A percentile compares a stretch with the other conserved stretches of the same genome.
Conservation (phyloP, 108 stramenopile genomes). For the Skeletonema grethae region DNA sequence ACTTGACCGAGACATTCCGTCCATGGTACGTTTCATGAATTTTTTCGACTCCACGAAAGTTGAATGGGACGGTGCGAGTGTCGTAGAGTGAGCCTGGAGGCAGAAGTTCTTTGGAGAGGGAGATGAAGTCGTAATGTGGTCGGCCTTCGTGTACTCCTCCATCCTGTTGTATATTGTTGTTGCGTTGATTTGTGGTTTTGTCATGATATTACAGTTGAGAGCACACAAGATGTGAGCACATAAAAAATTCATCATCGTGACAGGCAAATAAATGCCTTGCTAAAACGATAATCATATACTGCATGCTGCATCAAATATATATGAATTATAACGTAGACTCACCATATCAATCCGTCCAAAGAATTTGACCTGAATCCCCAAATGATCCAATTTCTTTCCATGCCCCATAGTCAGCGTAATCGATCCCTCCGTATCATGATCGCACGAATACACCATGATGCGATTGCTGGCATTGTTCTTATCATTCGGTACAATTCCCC, state of each 20-base stretch:
- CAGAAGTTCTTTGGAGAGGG: slow-evolving; percentile 92
- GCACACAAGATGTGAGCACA: background rate
- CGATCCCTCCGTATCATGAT: slow-evolving; percentile 82
- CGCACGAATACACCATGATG: slow-evolving; percentile 54
- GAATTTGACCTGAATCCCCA: slow-evolving; percentile 96
- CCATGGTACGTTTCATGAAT: slow-evolving; percentile 93
- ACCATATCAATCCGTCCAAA: slow-evolving; percentile 97
- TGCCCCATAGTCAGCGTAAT: slow-evolving; percentile 86
- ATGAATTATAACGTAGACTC: too few relatives aligned
- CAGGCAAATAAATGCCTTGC: too few relatives aligned
- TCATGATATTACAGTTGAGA: background rate
- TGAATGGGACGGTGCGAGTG: slow-evolving; percentile 76
- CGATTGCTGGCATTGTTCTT: slow-evolving; percentile 10
- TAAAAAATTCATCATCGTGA: too few relatives aligned
- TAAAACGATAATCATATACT: too few relatives aligned
- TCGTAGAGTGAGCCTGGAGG: slow-evolving; percentile 90
- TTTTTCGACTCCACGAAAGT: slow-evolving; percentile 89
- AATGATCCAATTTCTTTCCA: slow-evolving; percentile 96
- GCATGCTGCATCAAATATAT: too few relatives aligned
- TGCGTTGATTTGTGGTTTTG: background rate
- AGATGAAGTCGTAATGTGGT: slow-evolving; percentile 91
- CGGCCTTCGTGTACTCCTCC: slow-evolving; percentile 74
- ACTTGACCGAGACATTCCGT: slow-evolving; percentile 94
- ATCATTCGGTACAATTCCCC: background rate
- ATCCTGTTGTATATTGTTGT: slow-evolving; percentile 25